A percentile compares a stretch with the other conserved stretches of the same genome.
Evolutionary conservation across 208 protist species (phyloP).

Genomic region (Sergeia podlipaevii): DNA sequence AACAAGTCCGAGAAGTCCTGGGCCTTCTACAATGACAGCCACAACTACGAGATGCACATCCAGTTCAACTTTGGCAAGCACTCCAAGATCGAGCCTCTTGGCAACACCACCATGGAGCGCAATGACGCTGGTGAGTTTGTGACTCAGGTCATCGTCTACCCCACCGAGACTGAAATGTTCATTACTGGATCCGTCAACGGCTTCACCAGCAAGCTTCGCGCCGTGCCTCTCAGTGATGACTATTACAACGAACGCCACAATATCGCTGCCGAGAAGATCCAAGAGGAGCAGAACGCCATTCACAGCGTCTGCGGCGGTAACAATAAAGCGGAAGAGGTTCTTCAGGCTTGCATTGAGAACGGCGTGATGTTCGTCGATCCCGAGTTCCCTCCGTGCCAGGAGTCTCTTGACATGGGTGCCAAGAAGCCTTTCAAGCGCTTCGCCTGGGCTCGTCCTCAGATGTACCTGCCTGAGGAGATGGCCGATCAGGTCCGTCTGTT

Average conservation of each 20-base stretch:
- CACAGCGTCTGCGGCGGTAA: constrained; percentile 33
- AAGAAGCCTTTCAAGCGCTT: constrained; percentile 39
- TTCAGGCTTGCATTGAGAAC: constrained; percentile 49
- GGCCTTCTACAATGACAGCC: constrained; percentile 90
- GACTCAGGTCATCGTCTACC: constrained; percentile 65
- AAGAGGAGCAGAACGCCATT: constrained; percentile 56
- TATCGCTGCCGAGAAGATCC: constrained; percentile 30
- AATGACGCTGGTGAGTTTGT: constrained; percentile 47
- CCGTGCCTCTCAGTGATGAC: constrained; percentile 60
- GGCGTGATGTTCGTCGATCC: constrained; percentile 72
- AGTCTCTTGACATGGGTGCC: constrained; percentile 37
- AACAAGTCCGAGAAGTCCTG: constrained; percentile 66
- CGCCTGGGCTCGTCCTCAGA: constrained; percentile 66
- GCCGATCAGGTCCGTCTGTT: constrained; percentile 77
- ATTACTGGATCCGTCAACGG: constrained; percentile 82
- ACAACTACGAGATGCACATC: constrained; percentile 69
- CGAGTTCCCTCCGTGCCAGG: constrained; percentile 63
- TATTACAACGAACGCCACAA: constrained; percentile 46
- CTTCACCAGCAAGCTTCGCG: constrained; percentile 70
- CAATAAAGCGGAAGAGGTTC: constrained; percentile 34
- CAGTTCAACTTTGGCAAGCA: constrained; percentile 70
- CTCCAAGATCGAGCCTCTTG: constrained; percentile 72
- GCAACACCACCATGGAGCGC: constrained; percentile 41
- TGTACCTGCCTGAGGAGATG: constrained; percentile 56
- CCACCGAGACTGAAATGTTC: constrained; percentile 75